Base-by-base conservation (phyloP, 1,284 basidiomycete genomes). In the Ustilago tritici region DNA sequence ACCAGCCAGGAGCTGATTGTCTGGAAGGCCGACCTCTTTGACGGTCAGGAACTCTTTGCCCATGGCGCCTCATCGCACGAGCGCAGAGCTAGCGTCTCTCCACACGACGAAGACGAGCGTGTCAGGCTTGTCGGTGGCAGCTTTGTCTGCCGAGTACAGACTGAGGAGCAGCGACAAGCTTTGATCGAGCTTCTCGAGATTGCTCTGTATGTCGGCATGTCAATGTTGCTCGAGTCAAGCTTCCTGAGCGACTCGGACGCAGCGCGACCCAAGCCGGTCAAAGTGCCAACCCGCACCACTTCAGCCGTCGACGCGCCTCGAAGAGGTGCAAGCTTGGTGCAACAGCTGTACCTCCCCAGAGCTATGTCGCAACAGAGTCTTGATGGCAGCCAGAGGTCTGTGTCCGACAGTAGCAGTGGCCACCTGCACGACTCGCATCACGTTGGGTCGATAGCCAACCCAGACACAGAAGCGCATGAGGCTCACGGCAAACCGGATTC, bases 141-240 rank as follows among this genome's bases (percentile, higher is more conserved):
- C 61, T 82, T 83, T 54, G 56, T 75, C 38, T 68, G 81, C 14
- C 54, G 57, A 6, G 64, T 75, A 12, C 43, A 73, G 38, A 62
- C 40, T 9, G 70, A 76, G 19, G 54, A 70, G 36, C 62, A 80
- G 50, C 59, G 36, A 28, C 43, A 62, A 32, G 64, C 62, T 14
- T 35, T 81, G 34, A 32, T 41, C 12, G 56, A 57, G 36, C 63
- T 76, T 1, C 49, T 83, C 28, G 80, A 80, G 49, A 53, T 80
- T 6, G 60, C 61, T 8, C 57, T 82, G 14, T 82, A 78, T 41
- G 77, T 71, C 12, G 81, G 79, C 12, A 73, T 67, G 62, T 77
- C 81, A 43, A 83, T 83, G 81, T 54, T 82, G n/a, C 70, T 83
- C 50, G 80, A 83, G 61, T 61, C 74, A 15, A 77, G 75, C 58